These are phyloP conservation scores for Gentiana straminea DNA, from an alignment of 257 asterid genomes.

Conservation along the genomic window DNA sequence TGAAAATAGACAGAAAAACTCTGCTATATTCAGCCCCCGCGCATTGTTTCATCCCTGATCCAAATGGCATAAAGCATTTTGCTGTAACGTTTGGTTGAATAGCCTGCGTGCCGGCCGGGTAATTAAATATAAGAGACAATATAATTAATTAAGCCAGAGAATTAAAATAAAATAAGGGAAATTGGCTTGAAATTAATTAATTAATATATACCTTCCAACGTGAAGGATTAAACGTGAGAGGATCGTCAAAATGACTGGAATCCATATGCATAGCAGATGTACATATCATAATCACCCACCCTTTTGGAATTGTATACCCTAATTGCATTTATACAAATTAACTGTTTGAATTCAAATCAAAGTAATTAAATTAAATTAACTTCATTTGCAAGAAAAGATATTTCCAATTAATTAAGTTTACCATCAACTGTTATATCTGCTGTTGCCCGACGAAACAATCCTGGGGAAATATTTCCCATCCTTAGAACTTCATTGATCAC, in stretches of 20 bases:
- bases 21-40: conserved; percentile 86
- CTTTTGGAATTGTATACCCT: conserved; percentile 70
- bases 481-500: conserved; percentile 73
- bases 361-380: not conserved
- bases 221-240: conserved; percentile 64
- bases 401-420: too few relatives aligned
- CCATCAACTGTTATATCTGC: too few relatives aligned
- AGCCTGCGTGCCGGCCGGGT: conserved; percentile 13
- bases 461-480: conserved; percentile 75
- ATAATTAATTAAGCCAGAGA: not conserved
- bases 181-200: too few relatives aligned
- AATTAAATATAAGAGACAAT: not conserved
- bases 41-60: conserved; percentile 80
- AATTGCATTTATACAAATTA: not conserved
- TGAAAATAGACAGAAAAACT: conserved; percentile 54
- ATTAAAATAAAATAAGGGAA: too few relatives aligned
- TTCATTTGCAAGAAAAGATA: not conserved
- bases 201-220: conserved; percentile 48
- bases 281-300: conserved; percentile 77
- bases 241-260: conserved; percentile 44
- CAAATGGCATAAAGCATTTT: conserved; percentile 74
- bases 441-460: conserved; percentile 12
- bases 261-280: conserved; percentile 59
- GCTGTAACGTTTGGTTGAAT: conserved; percentile 27
- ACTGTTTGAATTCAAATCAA: not conserved